Evolutionary conservation across 225 moss, liverwort and hornwort genomes (phyloP).

Genomic region (Antitrichia curtipendula): DNA sequence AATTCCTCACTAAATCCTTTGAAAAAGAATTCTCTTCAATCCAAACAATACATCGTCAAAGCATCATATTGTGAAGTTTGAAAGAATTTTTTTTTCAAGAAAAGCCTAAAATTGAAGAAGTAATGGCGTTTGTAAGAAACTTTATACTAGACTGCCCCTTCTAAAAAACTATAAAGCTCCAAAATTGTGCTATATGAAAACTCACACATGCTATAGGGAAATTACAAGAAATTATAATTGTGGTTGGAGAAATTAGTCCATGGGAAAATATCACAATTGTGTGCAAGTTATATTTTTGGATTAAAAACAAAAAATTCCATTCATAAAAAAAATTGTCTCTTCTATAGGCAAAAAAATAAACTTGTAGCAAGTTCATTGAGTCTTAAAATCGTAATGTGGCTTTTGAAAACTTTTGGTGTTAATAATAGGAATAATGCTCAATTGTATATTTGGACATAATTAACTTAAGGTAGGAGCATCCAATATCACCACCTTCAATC

Average conservation of each 20-base stretch:
- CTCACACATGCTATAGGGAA: accelerated
- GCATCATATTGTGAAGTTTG: not conserved
- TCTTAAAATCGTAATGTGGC: not conserved
- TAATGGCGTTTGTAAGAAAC: not conserved
- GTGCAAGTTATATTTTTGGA: not conserved
- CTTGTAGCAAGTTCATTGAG: no score
- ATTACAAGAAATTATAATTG: not conserved
- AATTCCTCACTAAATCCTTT: not conserved
- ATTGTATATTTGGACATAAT: not conserved
- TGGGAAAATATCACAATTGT: not conserved
- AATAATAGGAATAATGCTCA: not conserved
- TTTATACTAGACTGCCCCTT: not conserved
- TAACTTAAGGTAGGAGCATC: not conserved
- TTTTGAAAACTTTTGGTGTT: not conserved
- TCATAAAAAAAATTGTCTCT: not conserved
- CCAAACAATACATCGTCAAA: not conserved
- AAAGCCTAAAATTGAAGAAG: not conserved
- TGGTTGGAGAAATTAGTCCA: not conserved
- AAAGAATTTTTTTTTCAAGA: not conserved
- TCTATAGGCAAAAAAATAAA: no score
- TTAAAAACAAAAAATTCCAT: not conserved
- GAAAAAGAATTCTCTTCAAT: not conserved
- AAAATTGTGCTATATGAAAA: accelerated
- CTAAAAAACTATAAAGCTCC: not conserved
- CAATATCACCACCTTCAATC: not conserved